Evolutionary conservation across 73 alveolate genomes (phyloP).

Genomic region (Blepharisma japonicum): DNA sequence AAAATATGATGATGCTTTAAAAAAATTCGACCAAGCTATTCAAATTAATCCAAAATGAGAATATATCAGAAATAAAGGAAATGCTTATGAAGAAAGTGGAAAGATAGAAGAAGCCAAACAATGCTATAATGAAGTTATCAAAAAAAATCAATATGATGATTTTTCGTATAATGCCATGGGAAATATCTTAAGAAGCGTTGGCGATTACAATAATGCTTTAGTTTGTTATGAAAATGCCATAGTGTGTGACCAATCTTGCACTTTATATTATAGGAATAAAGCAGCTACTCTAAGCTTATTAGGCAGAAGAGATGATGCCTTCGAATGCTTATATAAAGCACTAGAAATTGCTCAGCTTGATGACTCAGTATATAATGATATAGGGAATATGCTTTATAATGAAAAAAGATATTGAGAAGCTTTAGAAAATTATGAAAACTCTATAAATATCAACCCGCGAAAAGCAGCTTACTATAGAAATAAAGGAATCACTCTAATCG

Average conservation of each 20-base stretch:
- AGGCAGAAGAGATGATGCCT: not conserved
- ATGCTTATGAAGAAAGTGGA: slow-evolving; percentile 30
- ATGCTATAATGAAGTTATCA: slow-evolving; percentile 39
- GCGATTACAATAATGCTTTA: too few species aligned
- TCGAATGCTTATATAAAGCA: not conserved
- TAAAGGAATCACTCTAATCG: not conserved
- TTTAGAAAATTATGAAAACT: too few species aligned
- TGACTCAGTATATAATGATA: too few species aligned
- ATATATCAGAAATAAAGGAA: slow-evolving; percentile 26
- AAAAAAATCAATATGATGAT: slow-evolving; percentile 36
- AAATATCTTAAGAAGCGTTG: too few species aligned
- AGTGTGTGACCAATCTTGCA: too few species aligned
- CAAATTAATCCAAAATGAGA: not conserved
- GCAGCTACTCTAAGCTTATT: not conserved
- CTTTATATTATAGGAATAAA: slow-evolving; percentile 30
- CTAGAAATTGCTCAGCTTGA: not conserved
- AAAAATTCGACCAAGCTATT: not conserved
- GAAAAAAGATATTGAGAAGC: too few species aligned
- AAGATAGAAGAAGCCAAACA: slow-evolving; percentile 38
- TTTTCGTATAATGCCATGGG: not conserved
- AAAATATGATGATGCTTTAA: not conserved
- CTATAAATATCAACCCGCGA: not conserved
- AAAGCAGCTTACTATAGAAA: not conserved
- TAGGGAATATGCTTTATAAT: too few species aligned
- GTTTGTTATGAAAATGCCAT: too few species aligned